These are phyloP conservation scores for Nakaseomyces kungkrabaensis DNA, from an alignment of 1,139 yeast genomes.

Conservation along the genomic window DNA sequence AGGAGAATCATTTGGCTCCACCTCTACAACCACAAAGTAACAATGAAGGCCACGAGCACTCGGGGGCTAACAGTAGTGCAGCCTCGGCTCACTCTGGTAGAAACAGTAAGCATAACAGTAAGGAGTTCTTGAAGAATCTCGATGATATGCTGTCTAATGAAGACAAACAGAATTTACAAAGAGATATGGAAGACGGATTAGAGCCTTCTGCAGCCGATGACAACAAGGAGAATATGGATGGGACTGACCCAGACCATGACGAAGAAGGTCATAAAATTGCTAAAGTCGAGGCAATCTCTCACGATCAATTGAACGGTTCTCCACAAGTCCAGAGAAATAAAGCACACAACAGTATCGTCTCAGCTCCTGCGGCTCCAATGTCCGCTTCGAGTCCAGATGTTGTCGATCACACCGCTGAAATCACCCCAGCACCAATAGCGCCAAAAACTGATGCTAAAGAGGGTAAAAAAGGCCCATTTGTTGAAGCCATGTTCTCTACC, in stretches of 20 bases:
- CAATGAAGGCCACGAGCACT: neutral
- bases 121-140: neutral
- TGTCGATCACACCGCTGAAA: neutral
- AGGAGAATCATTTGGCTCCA: neutral
- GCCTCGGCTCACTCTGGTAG: neutral
- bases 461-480: neutral
- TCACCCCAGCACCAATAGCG: neutral
- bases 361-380: neutral
- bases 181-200: neutral
- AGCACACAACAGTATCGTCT: neutral
- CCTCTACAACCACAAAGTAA: neutral
- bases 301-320: neutral
- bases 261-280: constrained; percentile 1
- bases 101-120: neutral
- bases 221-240: neutral
- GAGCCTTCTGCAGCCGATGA: neutral
- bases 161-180: neutral
- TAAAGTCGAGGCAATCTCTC: neutral
- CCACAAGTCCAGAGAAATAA: neutral
- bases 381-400: neutral
- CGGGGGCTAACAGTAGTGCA: neutral
- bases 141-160: constrained; percentile 1
- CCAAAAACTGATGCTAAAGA: neutral
- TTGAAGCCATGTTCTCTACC: constrained; percentile 1
- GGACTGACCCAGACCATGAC: neutral